phyloP scores from a whole-genome alignment of 257 asterid species.

The Linderniella brevidens region DNA sequence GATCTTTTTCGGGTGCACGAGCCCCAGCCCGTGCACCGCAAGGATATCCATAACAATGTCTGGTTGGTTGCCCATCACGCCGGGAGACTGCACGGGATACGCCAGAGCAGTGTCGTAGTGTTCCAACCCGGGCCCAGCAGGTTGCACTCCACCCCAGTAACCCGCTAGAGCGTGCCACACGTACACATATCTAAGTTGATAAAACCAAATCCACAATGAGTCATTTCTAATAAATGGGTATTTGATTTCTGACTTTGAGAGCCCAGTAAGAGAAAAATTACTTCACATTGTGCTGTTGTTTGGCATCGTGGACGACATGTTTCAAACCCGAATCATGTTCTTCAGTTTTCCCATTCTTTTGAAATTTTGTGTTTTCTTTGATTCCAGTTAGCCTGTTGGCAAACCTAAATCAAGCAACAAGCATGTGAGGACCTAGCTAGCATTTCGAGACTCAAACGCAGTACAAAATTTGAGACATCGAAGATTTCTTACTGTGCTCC shows the following conservation, averaged over 20 bases:
- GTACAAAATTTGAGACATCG: not conserved
- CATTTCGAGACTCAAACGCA: not conserved
- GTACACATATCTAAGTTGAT: conserved; percentile 37
- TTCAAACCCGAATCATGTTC: conserved; percentile 54
- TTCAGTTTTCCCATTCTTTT: conserved; percentile 25
- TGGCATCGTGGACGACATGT: conserved; percentile 56
- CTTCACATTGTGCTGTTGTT: conserved; percentile 51
- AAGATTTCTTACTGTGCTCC: conserved; percentile 49
- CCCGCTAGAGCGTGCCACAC: conserved; percentile 98
- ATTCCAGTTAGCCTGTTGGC: conserved; percentile 79
- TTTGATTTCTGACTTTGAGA: not conserved
- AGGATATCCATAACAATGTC: conserved; percentile 95
- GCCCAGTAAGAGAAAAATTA: conserved; percentile 12
- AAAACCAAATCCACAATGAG: not conserved
- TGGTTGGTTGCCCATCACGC: conserved; percentile 86
- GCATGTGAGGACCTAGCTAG: not conserved
- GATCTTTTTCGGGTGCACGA: conserved; percentile 80
- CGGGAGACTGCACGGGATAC: conserved; percentile 86
- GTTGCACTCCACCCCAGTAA: conserved; percentile 98
- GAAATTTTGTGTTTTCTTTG: conserved; percentile 69
- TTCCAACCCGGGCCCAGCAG: conserved; percentile 71
- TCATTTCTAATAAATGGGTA: not conserved
- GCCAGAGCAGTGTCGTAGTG: conserved; percentile 79
- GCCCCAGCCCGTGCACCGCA: conserved; percentile 83
- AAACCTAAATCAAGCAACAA: conserved; percentile 31